A percentile compares a stretch with the other conserved stretches of the same genome.
Evolutionary conservation across 805 yeast genomes (phyloP).

Genomic region (Ogataea methylovora): DNA sequence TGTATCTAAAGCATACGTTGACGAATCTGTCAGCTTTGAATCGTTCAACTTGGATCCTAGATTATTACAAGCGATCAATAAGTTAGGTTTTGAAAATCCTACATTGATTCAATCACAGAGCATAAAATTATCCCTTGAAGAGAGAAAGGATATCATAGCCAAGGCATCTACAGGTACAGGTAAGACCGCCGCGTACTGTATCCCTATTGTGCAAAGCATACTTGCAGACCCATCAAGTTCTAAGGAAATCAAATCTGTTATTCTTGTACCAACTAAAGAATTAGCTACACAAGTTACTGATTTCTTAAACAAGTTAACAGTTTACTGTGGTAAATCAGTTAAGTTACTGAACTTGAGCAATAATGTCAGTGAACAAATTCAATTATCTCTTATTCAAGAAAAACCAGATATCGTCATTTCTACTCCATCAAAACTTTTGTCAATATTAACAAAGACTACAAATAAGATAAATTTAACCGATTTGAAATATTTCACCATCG

Average conservation of each 20-base stretch:
- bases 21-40: slow-evolving; percentile 64
- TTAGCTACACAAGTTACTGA: slow-evolving; percentile 76
- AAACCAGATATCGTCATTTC: slow-evolving; percentile 77
- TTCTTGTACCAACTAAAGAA: slow-evolving; percentile 91
- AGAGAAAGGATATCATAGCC: slow-evolving; percentile 87
- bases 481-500: slow-evolving; percentile 72
- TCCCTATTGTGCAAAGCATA: slow-evolving; percentile 80
- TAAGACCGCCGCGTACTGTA: slow-evolving; percentile 83
- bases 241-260: slow-evolving; percentile 44
- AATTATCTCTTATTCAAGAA: slow-evolving; percentile 60
- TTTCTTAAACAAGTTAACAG: slow-evolving; percentile 59
- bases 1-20: slow-evolving; percentile 66
- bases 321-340: slow-evolving; percentile 63
- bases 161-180: slow-evolving; percentile 96
- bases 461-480: slow-evolving; percentile 42
- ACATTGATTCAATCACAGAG: slow-evolving; percentile 87
- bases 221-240: slow-evolving; percentile 31
- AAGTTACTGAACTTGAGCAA: slow-evolving; percentile 62
- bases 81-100: slow-evolving; percentile 75
- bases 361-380: slow-evolving; percentile 60
- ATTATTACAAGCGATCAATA: slow-evolving; percentile 73
- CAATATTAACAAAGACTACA: slow-evolving; percentile 39
- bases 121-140: slow-evolving; percentile 86
- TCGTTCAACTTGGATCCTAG: slow-evolving; percentile 77
- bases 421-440: slow-evolving; percentile 76